A percentile compares a stretch with the other conserved stretches of the same genome.
phyloP scores from a whole-genome alignment of 176 grass and related monocot genomes.

The Triticum timopheevii region DNA sequence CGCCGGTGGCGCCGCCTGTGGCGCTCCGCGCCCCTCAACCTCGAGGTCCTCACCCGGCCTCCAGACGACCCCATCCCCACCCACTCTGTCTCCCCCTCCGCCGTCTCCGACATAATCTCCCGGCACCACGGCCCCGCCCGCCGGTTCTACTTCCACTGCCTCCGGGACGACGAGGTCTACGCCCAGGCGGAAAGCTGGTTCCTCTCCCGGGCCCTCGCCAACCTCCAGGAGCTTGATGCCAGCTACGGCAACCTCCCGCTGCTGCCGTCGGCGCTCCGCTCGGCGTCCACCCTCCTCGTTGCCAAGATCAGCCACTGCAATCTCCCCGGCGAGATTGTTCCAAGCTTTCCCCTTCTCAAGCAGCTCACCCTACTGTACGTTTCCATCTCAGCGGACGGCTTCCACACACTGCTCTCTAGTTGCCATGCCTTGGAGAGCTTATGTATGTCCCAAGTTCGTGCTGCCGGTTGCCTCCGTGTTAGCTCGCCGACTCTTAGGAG shows the following conservation, averaged over 20 bases:
- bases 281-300: neutral
- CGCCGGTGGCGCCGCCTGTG: neutral
- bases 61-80: neutral
- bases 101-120: neutral
- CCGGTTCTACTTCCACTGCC: neutral
- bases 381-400: neutral
- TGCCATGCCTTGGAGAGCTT: conserved; percentile 13
- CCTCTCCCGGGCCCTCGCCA: neutral
- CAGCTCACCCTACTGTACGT: neutral
- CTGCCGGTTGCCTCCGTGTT: neutral
- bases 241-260: neutral
- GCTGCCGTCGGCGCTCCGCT: neutral
- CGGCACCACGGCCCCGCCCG: neutral
- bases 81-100: neutral
- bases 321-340: neutral
- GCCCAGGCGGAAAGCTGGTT: neutral
- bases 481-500: neutral
- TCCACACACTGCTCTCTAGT: neutral
- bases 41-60: neutral
- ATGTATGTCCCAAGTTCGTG: neutral
- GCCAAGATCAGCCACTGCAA: neutral
- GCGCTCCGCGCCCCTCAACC: neutral
- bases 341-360: neutral
- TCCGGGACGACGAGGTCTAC: neutral
- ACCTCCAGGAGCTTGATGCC: neutral